A percentile compares a stretch with the other conserved stretches of the same genome.
These are phyloP conservation scores for Pleurotus citrinopileatus DNA, from an alignment of 768 basidiomycete species.

Conservation along the genomic window DNA sequence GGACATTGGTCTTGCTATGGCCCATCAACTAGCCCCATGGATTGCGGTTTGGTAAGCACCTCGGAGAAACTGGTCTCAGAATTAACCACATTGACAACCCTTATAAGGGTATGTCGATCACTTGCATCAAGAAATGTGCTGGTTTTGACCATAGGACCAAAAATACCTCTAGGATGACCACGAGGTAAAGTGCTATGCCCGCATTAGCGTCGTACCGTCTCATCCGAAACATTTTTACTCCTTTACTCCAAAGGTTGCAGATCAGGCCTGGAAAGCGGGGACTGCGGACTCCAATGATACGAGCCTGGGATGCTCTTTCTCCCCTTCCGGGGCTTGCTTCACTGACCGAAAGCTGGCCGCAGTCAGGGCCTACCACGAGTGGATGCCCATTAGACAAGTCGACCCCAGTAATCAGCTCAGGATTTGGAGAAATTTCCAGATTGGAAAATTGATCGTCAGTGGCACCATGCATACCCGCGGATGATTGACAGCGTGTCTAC, in stretches of 20 bases:
- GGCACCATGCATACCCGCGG: neutral
- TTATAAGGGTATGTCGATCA: constrained; percentile 4
- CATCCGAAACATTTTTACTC: neutral
- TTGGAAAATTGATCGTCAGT: constrained; percentile 49
- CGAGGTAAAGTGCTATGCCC: constrained; percentile 30
- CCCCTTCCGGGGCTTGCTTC: constrained; percentile 53
- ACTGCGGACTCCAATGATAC: constrained; percentile 56
- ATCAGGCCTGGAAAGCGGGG: constrained; percentile 57
- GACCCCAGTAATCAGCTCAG: constrained; percentile 51
- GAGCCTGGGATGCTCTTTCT: constrained; percentile 44
- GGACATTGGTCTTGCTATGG: constrained; percentile 42
- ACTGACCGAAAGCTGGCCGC: constrained; percentile 59
- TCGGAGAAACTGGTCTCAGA: neutral
- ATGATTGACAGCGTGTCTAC: too few relatives aligned
- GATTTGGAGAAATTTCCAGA: constrained; percentile 63
- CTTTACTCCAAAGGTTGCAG: constrained; percentile 10
- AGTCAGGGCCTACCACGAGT: constrained; percentile 27
- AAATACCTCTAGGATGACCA: constrained; percentile 41
- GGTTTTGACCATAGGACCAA: neutral
- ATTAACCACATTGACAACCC: neutral
- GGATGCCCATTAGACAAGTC: constrained; percentile 62
- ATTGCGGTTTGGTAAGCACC: constrained; percentile 48
- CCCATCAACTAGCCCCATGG: constrained; percentile 52
- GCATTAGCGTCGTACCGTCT: neutral
- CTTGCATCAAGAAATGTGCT: too few relatives aligned